Conservation (phyloP, 805 yeast genomes). For the Priceomyces haplophilus region DNA sequence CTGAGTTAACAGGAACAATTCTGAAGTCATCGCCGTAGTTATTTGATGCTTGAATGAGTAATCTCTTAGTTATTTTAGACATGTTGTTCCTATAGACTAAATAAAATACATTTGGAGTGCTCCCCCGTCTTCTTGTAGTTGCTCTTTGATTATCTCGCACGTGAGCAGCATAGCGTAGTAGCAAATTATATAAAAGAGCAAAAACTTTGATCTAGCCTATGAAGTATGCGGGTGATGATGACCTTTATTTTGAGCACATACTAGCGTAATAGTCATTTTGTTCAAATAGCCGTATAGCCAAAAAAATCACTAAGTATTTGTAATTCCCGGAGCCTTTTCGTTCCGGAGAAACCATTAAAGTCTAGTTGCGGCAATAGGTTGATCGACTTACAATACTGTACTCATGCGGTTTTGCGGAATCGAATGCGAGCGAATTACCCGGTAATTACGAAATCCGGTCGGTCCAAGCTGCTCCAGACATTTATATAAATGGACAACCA, state of each 20-base stretch:
- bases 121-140: neutral
- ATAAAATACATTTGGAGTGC: neutral
- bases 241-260: too few relatives aligned
- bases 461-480: constrained; percentile 4
- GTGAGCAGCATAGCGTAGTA: too few relatives aligned
- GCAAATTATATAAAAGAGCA: too few relatives aligned
- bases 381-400: neutral
- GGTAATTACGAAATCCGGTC: constrained; percentile 3
- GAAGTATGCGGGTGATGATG: too few relatives aligned
- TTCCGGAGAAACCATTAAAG: too few relatives aligned
- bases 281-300: too few relatives aligned
- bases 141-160: too few relatives aligned
- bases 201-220: too few relatives aligned
- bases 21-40: constrained; percentile 21
- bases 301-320: too few relatives aligned
- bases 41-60: constrained; percentile 31
- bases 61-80: constrained; percentile 24
- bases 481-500: neutral
- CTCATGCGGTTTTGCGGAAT: neutral
- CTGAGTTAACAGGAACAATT: constrained; percentile 45
- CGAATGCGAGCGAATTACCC: constrained; percentile 1
- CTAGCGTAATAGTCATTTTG: too few relatives aligned
- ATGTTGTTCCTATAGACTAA: neutral
- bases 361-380: neutral
- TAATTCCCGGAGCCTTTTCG: too few relatives aligned